Evolutionary conservation across 169 alveolate genomes (phyloP).

Genomic region (Toxoplasma gondii): DNA sequence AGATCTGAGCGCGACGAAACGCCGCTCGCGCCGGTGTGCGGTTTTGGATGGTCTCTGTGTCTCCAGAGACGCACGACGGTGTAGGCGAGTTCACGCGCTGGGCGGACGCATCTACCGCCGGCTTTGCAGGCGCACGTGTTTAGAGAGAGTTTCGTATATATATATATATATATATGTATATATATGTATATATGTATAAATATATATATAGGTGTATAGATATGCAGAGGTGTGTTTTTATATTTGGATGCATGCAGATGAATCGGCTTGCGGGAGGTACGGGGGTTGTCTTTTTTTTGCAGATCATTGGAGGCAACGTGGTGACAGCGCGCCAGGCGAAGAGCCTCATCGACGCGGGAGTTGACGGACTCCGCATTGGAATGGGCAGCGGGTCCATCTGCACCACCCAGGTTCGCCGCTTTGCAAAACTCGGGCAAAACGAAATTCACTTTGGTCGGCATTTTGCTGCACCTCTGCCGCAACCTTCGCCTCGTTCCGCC

Average conservation of each 20-base stretch:
- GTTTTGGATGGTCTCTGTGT: too few species aligned
- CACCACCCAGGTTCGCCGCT: slow-evolving; percentile 86
- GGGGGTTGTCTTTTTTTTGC: too few species aligned
- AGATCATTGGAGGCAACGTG: slow-evolving; percentile 94
- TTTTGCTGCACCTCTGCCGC: background rate
- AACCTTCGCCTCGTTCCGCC: too few species aligned
- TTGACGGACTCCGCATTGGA: slow-evolving; percentile 78
- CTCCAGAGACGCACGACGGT: too few species aligned
- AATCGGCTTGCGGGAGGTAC: background rate
- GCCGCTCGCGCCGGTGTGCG: too few species aligned
- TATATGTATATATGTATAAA: background rate
- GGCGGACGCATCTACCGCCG: too few species aligned
- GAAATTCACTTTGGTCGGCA: background rate
- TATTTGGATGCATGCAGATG: background rate
- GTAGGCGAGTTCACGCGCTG: too few species aligned
- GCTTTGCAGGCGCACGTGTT: too few species aligned
- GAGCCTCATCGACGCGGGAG: slow-evolving; percentile 77
- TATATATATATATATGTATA: too few species aligned
- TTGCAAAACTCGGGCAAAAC: background rate
- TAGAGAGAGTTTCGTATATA: too few species aligned
- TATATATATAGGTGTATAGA: background rate
- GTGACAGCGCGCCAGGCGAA: slow-evolving; percentile 92
- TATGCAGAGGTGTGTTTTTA: background rate
- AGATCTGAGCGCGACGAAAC: too few species aligned
- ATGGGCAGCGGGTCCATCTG: slow-evolving; percentile 98